Evolutionary conservation across 2,329 filamentous ascomycete genomes (phyloP).

Genomic region (Bretziella fagacearum): DNA sequence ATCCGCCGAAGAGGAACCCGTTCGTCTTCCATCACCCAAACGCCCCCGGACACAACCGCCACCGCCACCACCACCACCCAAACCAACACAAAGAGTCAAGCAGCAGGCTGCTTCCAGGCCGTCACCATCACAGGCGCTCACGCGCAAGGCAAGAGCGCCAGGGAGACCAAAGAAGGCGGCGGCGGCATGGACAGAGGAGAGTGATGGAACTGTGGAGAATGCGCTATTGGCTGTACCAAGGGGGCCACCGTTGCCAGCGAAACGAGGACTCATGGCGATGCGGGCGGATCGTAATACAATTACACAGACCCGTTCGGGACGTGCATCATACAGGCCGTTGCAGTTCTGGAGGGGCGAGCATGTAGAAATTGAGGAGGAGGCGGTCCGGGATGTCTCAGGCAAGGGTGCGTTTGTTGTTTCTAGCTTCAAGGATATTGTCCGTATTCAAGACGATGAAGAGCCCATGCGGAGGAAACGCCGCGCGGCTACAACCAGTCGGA

Average conservation of each 20-base stretch:
- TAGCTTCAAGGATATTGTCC: conserved; percentile 60
- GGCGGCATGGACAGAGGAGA: conserved; percentile 16
- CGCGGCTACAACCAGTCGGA: not conserved
- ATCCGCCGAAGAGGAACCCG: not conserved
- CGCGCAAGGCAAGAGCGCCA: conserved; percentile 4
- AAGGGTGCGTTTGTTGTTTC: conserved; percentile 34
- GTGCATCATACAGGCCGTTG: conserved; percentile 60
- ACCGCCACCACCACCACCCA: not conserved
- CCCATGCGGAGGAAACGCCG: conserved; percentile 20
- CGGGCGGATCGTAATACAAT: conserved; percentile 32
- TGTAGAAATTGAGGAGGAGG: conserved; percentile 49
- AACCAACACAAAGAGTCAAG: conserved; percentile 1
- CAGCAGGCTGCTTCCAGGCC: not conserved
- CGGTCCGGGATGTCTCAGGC: conserved; percentile 23
- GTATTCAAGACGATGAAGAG: conserved; percentile 36
- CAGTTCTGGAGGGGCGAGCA: conserved; percentile 78
- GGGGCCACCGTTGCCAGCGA: conserved; percentile 38
- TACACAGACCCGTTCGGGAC: conserved; percentile 54
- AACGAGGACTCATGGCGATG: conserved; percentile 36
- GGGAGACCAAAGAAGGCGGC: conserved; percentile 3
- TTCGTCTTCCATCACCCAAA: not conserved
- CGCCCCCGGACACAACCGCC: not conserved
- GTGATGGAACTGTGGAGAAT: conserved; percentile 28
- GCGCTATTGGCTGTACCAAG: conserved; percentile 33
- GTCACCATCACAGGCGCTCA: conserved; percentile 6